Conservation (phyloP, 2,329 filamentous ascomycete genomes). For the Tricladium varicosporioides region DNA sequence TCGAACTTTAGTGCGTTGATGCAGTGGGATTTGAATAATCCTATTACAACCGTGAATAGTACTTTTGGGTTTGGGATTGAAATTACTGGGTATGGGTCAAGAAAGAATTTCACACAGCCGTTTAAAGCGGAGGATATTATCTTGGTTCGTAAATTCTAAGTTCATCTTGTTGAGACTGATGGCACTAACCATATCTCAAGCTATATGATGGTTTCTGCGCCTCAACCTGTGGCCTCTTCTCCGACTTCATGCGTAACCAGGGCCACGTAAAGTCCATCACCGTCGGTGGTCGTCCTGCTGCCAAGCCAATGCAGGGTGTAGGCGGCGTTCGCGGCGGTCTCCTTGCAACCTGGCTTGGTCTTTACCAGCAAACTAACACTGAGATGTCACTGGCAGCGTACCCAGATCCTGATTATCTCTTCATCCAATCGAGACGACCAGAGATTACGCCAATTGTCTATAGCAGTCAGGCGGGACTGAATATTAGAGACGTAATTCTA, state of each 20-base stretch:
- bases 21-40: constrained; percentile 9
- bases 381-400: background rate
- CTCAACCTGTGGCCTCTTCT: constrained; percentile 58
- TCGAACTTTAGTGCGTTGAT: constrained; percentile 10
- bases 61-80: constrained; percentile 20
- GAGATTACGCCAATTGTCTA: constrained; percentile 5
- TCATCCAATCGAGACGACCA: background rate
- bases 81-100: constrained; percentile 29
- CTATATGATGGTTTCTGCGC: constrained; percentile 54
- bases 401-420: background rate
- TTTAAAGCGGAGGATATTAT: constrained; percentile 41
- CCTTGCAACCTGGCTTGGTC: constrained; percentile 5
- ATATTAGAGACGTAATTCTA: constrained; percentile 37
- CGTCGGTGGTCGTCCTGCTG: constrained; percentile 55
- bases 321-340: constrained; percentile 59
- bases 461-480: constrained; percentile 36
- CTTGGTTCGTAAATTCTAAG: constrained; percentile 30
- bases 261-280: constrained; percentile 52
- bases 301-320: constrained; percentile 55
- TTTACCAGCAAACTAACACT: background rate
- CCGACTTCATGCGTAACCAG: constrained; percentile 48
- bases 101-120: constrained; percentile 22
- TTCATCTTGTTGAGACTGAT: too few species aligned
- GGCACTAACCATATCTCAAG: background rate
- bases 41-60: constrained; percentile 7